A percentile compares a stretch with the other conserved stretches of the same genome.
phyloP scores from a whole-genome alignment of 2,329 filamentous ascomycete genomes.

The Moelleriella libera region DNA sequence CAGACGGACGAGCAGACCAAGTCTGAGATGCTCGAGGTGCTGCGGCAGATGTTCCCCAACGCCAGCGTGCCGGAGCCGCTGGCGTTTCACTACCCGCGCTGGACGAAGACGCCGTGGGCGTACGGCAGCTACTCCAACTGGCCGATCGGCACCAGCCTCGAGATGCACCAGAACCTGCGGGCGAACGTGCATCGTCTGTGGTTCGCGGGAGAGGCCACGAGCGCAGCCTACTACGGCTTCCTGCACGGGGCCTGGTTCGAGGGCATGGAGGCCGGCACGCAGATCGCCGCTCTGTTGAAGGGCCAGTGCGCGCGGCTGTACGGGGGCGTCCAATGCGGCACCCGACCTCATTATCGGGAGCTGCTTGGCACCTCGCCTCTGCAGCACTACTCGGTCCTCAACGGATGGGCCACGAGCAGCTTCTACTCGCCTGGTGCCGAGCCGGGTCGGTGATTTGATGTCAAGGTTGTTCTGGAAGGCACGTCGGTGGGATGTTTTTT shows the following conservation, averaged over 20 bases:
- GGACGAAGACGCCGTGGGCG: slow-evolving; percentile 20
- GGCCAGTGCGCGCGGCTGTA: slow-evolving; percentile 6
- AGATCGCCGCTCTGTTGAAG: slow-evolving; percentile 19
- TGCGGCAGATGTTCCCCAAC: slow-evolving; percentile 47
- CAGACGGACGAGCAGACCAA: slow-evolving; percentile 45
- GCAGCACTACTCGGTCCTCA: slow-evolving; percentile 16
- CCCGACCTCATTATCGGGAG: slow-evolving; percentile 8
- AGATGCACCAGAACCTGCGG: slow-evolving; percentile 53
- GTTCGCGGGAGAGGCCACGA: slow-evolving; percentile 53
- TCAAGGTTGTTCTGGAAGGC: neutral
- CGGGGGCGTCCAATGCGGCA: slow-evolving; percentile 6
- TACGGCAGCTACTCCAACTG: slow-evolving; percentile 56
- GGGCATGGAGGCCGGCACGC: slow-evolving; percentile 32
- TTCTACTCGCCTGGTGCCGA: slow-evolving; percentile 7
- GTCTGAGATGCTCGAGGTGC: slow-evolving; percentile 39
- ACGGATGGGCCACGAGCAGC: slow-evolving; percentile 23
- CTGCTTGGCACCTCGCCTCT: slow-evolving; percentile 18
- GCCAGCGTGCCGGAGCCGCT: slow-evolving; percentile 41
- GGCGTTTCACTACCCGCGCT: slow-evolving; percentile 43
- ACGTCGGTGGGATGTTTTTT: neutral
- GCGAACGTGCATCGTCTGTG: slow-evolving; percentile 47
- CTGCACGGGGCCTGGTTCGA: slow-evolving; percentile 49
- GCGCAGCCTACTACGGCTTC: slow-evolving; percentile 50
- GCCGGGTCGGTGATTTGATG: neutral
- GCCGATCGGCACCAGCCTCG: slow-evolving; percentile 47